Conservation (phyloP, 148 eudicot species). For the Arctostaphylos glauca region DNA sequence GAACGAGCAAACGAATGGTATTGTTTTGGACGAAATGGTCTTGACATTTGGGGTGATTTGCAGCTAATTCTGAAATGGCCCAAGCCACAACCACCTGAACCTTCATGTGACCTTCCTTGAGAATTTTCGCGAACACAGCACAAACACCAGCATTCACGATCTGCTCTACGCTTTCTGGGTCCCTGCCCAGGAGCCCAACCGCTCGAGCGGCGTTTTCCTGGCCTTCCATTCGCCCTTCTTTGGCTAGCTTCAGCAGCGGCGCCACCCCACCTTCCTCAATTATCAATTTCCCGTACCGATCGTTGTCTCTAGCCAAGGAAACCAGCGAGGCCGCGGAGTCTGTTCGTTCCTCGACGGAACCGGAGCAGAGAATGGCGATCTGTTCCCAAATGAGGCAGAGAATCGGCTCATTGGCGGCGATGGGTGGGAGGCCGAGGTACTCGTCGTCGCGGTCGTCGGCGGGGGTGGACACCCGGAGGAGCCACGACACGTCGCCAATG, state of each 20-base stretch:
- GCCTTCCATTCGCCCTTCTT: constrained; percentile 71
- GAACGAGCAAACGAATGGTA: constrained; percentile 59
- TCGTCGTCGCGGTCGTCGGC: constrained; percentile 60
- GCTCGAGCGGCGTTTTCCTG: constrained; percentile 82
- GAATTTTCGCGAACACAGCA: constrained; percentile 67
- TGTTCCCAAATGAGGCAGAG: constrained; percentile 87
- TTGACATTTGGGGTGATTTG: constrained; percentile 66
- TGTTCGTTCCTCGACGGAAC: constrained; percentile 52
- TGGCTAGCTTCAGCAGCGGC: constrained; percentile 63
- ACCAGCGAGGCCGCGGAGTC: constrained; percentile 76
- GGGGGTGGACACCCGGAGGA: constrained; percentile 63
- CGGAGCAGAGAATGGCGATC: constrained; percentile 61
- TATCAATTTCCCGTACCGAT: constrained; percentile 62
- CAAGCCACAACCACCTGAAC: constrained; percentile 81
- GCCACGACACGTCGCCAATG: constrained; percentile 80
- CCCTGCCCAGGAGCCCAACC: constrained; percentile 64
- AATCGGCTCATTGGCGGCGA: constrained; percentile 85
- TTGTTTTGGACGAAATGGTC: constrained; percentile 80
- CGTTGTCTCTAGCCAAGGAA: constrained; percentile 74
- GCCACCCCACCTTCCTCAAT: constrained; percentile 81
- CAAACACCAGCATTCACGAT: constrained; percentile 73
- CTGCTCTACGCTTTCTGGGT: constrained; percentile 71
- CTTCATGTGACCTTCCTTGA: constrained; percentile 80
- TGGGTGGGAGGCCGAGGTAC: constrained; percentile 73
- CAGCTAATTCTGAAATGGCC: constrained; percentile 75